phyloP scores from a whole-genome alignment of 2,329 filamentous ascomycete genomes.

The Penicillium sclerotiorum region DNA sequence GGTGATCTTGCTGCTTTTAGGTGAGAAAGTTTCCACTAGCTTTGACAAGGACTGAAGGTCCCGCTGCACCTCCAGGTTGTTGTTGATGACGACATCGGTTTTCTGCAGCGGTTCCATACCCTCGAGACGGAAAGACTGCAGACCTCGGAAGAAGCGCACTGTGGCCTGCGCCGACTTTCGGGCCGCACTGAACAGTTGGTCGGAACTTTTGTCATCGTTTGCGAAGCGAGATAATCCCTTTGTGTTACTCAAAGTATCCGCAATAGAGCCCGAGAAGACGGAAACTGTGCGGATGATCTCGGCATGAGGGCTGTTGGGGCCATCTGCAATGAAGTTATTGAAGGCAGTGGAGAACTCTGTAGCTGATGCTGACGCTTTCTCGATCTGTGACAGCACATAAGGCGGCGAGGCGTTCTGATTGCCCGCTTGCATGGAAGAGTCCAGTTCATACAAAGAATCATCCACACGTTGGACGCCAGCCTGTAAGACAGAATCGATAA shows the following conservation, averaged over 20 bases:
- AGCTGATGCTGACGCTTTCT: slow-evolving; percentile 90
- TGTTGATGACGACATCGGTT: slow-evolving; percentile 96
- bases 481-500: slow-evolving; percentile 95
- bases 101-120: slow-evolving; percentile 88
- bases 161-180: slow-evolving; percentile 83
- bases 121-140: slow-evolving; percentile 92
- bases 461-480: slow-evolving; percentile 91
- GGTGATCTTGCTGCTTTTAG: slow-evolving; percentile 78
- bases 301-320: slow-evolving; percentile 83
- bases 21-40: slow-evolving; percentile 86
- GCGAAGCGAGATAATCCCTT: slow-evolving; percentile 93
- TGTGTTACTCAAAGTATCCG: slow-evolving; percentile 93
- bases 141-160: slow-evolving; percentile 90
- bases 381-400: slow-evolving; percentile 93
- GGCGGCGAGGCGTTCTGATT: slow-evolving; percentile 96
- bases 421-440: slow-evolving; percentile 96
- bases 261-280: slow-evolving; percentile 84
- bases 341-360: slow-evolving; percentile 98
- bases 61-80: slow-evolving; percentile 93
- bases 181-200: slow-evolving; percentile 79
- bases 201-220: slow-evolving; percentile 91
- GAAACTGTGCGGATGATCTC: slow-evolving; percentile 94
- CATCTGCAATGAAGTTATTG: slow-evolving; percentile 98
- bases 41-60: slow-evolving; percentile 93
- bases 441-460: slow-evolving; percentile 93